Conservation (phyloP, 495 filamentous ascomycete species). For the Penicillium ucsense region DNA sequence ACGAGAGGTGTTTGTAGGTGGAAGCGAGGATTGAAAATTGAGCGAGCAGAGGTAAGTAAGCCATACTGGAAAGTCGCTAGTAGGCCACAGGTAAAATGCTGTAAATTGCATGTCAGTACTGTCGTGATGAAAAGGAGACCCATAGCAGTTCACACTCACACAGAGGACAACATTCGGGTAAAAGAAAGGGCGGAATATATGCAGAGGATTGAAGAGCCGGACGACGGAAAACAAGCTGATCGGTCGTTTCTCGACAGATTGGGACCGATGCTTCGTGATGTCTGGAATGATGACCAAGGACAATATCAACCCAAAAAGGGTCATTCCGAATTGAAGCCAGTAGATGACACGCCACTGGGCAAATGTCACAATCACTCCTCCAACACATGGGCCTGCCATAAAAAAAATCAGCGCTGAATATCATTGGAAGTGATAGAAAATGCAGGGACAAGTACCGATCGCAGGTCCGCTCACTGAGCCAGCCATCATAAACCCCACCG, state of each 20-base stretch:
- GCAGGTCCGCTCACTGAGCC: constrained; percentile 48
- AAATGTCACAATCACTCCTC: constrained; percentile 48
- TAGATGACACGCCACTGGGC: constrained; percentile 47
- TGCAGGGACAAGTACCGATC: constrained; percentile 31
- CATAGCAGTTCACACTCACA: constrained; percentile 11
- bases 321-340: constrained; percentile 48
- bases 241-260: neutral
- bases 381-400: constrained; percentile 32
- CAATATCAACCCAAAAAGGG: constrained; percentile 27
- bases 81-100: constrained; percentile 51
- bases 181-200: constrained; percentile 24
- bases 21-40: constrained; percentile 66
- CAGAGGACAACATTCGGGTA: constrained; percentile 35
- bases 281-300: constrained; percentile 33
- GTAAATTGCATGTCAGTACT: neutral
- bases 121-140: no score
- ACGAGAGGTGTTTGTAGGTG: constrained; percentile 57
- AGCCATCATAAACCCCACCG: constrained; percentile 44
- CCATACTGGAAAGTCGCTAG: constrained; percentile 65
- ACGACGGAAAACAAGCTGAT: constrained; percentile 8
- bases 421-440: neutral
- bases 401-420: neutral
- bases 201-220: constrained; percentile 30
- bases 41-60: constrained; percentile 61
- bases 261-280: constrained; percentile 9